phyloP scores from a whole-genome alignment of 2,329 filamentous ascomycete genomes.

The Aspergillus sp. region DNA sequence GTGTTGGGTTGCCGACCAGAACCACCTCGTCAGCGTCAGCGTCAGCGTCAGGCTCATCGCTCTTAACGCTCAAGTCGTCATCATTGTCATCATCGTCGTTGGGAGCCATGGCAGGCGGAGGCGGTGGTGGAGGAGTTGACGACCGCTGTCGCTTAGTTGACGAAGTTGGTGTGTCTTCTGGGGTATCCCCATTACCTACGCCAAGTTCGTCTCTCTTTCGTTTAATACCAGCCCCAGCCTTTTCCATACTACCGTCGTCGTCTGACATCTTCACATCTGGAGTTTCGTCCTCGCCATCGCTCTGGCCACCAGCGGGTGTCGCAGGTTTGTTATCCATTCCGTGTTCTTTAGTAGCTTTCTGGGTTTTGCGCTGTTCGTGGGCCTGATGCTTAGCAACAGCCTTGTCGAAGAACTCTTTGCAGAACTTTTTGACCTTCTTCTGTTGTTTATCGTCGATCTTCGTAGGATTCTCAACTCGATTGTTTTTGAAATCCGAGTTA shows the following conservation, averaged over 20 bases:
- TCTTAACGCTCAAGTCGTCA: conserved; percentile 20
- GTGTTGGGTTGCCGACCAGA: conserved; percentile 20
- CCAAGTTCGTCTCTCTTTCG: conserved; percentile 60
- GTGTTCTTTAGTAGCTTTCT: conserved; percentile 36
- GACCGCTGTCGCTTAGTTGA: conserved; percentile 58
- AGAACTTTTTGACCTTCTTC: conserved; percentile 78
- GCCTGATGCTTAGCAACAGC: conserved; percentile 74
- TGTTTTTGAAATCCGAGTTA: conserved; percentile 85
- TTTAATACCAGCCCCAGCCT: conserved; percentile 45
- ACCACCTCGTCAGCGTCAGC: conserved; percentile 13
- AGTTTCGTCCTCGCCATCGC: conserved; percentile 18
- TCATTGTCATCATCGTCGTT: conserved; percentile 17
- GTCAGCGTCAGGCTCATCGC: conserved; percentile 11
- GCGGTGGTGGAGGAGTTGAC: conserved; percentile 35
- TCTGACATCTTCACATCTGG: conserved; percentile 43
- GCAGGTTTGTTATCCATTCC: conserved; percentile 21
- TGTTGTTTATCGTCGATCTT: conserved; percentile 74
- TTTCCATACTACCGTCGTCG: conserved; percentile 31
- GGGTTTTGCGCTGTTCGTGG: conserved; percentile 65
- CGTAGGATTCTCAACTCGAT: conserved; percentile 79
- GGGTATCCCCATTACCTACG: conserved; percentile 25
- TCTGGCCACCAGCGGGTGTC: conserved; percentile 24
- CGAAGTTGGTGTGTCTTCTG: conserved; percentile 44
- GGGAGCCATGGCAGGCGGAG: conserved; percentile 18
- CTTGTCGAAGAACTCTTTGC: conserved; percentile 83